These are phyloP conservation scores for Teratosphaeria epicoccoides DNA, from an alignment of 2,329 filamentous ascomycete species.

Conservation along the genomic window DNA sequence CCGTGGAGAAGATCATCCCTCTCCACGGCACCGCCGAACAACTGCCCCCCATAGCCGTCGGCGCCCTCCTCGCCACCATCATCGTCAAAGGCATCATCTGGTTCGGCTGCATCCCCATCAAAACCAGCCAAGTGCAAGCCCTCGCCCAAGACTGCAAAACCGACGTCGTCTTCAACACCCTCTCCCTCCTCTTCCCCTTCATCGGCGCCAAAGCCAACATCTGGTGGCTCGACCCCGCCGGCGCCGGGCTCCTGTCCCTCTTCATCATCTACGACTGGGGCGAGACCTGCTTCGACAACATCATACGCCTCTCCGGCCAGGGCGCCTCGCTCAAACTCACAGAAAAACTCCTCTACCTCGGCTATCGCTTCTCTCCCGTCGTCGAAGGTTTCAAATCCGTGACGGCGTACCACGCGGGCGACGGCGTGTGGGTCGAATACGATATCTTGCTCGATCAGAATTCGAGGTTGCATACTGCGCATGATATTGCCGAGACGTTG, in stretches of 20 bases:
- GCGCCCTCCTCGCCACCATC: slow-evolving; percentile 47
- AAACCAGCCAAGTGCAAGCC: slow-evolving; percentile 54
- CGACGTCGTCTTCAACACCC: slow-evolving; percentile 54
- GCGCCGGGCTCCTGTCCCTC: slow-evolving; percentile 51
- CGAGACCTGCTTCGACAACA: slow-evolving; percentile 49
- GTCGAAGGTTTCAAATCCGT: slow-evolving; percentile 29
- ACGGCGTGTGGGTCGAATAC: slow-evolving; percentile 53
- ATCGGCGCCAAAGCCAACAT: slow-evolving; percentile 48
- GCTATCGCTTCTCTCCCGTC: slow-evolving; percentile 34
- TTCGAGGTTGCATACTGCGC: slow-evolving; percentile 41
- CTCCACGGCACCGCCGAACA: slow-evolving; percentile 37
- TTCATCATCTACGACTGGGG: slow-evolving; percentile 63
- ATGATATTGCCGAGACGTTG: slow-evolving; percentile 53
- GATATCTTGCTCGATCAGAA: slow-evolving; percentile 48
- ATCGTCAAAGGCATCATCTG: slow-evolving; percentile 51
- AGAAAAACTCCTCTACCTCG: slow-evolving; percentile 50
- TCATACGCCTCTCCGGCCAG: slow-evolving; percentile 49
- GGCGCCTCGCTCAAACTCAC: slow-evolving; percentile 42
- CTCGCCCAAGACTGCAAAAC: slow-evolving; percentile 54
- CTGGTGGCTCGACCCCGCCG: slow-evolving; percentile 58
- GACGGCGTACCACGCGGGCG: slow-evolving; percentile 50
- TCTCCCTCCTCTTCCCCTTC: slow-evolving; percentile 52
- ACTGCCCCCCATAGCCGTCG: slow-evolving; percentile 45
- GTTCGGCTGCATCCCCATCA: slow-evolving; percentile 48
- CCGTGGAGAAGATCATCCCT: slow-evolving; percentile 47